phyloP scores from a whole-genome alignment of 345 rosid genomes.

The Noccaea caerulescens region DNA sequence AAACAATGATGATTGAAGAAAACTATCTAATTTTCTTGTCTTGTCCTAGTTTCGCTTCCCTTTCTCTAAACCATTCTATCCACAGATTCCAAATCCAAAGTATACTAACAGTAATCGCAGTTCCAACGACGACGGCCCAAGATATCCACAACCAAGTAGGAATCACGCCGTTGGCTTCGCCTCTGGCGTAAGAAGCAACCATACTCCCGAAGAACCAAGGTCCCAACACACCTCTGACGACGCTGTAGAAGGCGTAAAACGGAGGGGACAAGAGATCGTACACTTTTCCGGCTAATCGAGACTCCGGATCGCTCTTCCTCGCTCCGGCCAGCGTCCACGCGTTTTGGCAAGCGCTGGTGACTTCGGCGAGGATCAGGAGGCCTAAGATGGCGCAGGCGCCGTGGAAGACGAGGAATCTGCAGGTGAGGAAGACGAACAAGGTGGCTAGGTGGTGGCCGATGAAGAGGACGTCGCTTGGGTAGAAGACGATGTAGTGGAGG shows the following conservation, averaged over 20 bases:
- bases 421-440: constrained; percentile 82
- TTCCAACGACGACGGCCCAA: constrained; percentile 69
- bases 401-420: constrained; percentile 69
- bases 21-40: constrained; percentile 58
- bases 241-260: constrained; percentile 67
- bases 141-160: constrained; percentile 93
- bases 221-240: constrained; percentile 72
- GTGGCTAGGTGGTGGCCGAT: constrained; percentile 89
- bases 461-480: constrained; percentile 79
- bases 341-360: constrained; percentile 91
- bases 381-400: constrained; percentile 75
- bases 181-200: constrained; percentile 58
- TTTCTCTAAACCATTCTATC: constrained; percentile 63
- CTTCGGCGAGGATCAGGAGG: constrained; percentile 76
- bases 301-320: constrained; percentile 57
- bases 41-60: constrained; percentile 44
- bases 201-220: constrained; percentile 67
- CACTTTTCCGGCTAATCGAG: constrained; percentile 53
- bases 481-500: constrained; percentile 74
- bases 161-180: constrained; percentile 57
- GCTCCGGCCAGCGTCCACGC: constrained; percentile 79
- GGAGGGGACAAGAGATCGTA: constrained; percentile 67
- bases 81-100: constrained; percentile 85
- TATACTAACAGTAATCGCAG: constrained; percentile 76
- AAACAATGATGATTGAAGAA: constrained; percentile 23